These are phyloP conservation scores for Aureobasidium vineae DNA, from an alignment of 2,329 filamentous ascomycete species.

Conservation along the genomic window DNA sequence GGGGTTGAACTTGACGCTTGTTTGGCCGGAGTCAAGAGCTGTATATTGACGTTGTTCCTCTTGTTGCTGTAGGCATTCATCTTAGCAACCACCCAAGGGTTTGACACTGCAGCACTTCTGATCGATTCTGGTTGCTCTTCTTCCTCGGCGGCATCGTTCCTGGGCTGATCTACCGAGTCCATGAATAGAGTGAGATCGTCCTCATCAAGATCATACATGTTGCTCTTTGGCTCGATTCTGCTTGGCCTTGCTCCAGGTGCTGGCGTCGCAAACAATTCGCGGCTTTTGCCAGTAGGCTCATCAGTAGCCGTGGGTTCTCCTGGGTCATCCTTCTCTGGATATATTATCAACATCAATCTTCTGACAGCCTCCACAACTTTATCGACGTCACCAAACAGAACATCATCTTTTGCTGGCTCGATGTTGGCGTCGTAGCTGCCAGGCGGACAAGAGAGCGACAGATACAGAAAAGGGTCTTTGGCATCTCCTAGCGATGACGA, in stretches of 20 bases:
- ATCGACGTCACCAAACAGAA: slow-evolving; percentile 62
- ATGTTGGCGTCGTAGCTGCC: slow-evolving; percentile 70
- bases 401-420: slow-evolving; percentile 68
- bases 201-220: slow-evolving; percentile 41
- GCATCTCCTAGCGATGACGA: slow-evolving; percentile 34
- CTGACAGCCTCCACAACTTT: slow-evolving; percentile 47
- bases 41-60: slow-evolving; percentile 23
- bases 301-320: not conserved
- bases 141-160: slow-evolving; percentile 33
- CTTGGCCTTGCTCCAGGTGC: not conserved
- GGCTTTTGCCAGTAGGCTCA: slow-evolving; percentile 7
- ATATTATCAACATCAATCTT: slow-evolving; percentile 46
- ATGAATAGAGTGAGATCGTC: slow-evolving; percentile 35
- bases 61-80: slow-evolving; percentile 42
- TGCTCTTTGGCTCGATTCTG: slow-evolving; percentile 28
- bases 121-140: slow-evolving; percentile 36
- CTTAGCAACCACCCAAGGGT: slow-evolving; percentile 53
- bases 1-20: not conserved
- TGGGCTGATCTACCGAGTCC: slow-evolving; percentile 16
- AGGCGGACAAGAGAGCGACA: slow-evolving; percentile 62
- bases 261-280: slow-evolving; percentile 15
- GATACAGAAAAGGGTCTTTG: slow-evolving; percentile 59
- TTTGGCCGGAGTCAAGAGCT: slow-evolving; percentile 26
- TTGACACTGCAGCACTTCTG: slow-evolving; percentile 41
- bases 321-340: slow-evolving; percentile 30